phyloP scores from a whole-genome alignment of 148 eudicot genomes.

The Arctostaphylos glauca region DNA sequence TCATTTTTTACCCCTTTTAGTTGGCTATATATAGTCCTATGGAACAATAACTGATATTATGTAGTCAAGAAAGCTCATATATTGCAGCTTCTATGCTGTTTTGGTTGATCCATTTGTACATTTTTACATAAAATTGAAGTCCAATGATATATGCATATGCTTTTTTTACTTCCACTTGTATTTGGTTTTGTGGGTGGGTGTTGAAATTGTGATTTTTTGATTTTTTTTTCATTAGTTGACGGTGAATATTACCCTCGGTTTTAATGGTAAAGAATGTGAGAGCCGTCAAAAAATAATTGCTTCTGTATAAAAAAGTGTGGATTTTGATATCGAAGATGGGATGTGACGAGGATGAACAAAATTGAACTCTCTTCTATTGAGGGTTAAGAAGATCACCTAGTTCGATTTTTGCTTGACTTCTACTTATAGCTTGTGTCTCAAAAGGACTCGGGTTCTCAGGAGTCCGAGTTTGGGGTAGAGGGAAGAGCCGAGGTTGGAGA shows the following conservation, averaged over 20 bases:
- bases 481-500: too few species aligned
- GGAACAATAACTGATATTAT: slow-evolving; percentile 9
- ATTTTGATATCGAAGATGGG: neutral
- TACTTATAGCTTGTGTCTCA: too few species aligned
- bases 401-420: too few species aligned
- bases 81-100: slow-evolving; percentile 16
- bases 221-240: neutral
- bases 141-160: neutral
- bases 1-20: neutral
- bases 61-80: slow-evolving; percentile 1
- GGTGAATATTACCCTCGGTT: neutral
- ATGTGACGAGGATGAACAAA: neutral
- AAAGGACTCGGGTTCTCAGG: too few species aligned
- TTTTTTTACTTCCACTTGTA: neutral
- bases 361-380: neutral
- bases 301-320: neutral
- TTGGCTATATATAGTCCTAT: neutral
- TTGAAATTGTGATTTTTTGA: too few species aligned
- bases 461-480: too few species aligned
- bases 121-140: slow-evolving; percentile 13
- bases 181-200: neutral
- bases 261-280: neutral
- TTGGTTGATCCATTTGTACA: slow-evolving; percentile 11
- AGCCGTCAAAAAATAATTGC: neutral
- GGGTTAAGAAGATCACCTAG: too few species aligned